Conservation (phyloP, 352 stramenopile species). For the Phytopythium boreale region DNA sequence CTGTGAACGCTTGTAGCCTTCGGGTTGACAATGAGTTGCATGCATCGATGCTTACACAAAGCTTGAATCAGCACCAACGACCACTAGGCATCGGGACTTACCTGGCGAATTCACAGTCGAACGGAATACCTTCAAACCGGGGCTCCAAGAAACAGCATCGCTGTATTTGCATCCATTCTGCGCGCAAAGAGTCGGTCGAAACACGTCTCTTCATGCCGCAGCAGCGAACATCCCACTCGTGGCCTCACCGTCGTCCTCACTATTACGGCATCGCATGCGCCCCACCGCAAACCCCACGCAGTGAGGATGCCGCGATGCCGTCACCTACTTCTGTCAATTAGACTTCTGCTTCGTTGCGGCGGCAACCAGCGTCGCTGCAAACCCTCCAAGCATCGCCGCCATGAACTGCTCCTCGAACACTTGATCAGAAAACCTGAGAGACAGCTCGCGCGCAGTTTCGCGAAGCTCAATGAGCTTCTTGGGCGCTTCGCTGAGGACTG, state of each 20-base stretch:
- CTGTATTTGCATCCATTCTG: neutral
- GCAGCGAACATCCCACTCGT: neutral
- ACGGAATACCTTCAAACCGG: neutral
- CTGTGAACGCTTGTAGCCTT: too few relatives aligned
- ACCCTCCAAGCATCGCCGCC: slow-evolving; percentile 26
- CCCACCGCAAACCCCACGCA: neutral
- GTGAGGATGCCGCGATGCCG: neutral
- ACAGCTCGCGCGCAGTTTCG: slow-evolving; percentile 34
- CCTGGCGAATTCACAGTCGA: neutral
- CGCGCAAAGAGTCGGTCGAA: neutral
- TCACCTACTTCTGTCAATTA: neutral
- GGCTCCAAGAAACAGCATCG: neutral
- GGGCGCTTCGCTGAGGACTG: slow-evolving; percentile 2
- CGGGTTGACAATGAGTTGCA: too few relatives aligned
- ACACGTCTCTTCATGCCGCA: neutral
- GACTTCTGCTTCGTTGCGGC: neutral
- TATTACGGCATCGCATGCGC: neutral
- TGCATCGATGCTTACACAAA: neutral
- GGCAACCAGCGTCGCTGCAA: neutral
- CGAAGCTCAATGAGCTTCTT: slow-evolving; percentile 29
- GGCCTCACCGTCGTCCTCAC: neutral
- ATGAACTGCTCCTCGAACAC: slow-evolving; percentile 68
- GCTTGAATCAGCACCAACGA: too few relatives aligned
- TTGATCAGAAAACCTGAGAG: slow-evolving; percentile 70
- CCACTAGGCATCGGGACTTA: neutral